Evolutionary conservation across 306 rosid genomes (phyloP), one percentile per base, ranked within the genome.

Genomic region (Aeschynomene evenia): DNA sequence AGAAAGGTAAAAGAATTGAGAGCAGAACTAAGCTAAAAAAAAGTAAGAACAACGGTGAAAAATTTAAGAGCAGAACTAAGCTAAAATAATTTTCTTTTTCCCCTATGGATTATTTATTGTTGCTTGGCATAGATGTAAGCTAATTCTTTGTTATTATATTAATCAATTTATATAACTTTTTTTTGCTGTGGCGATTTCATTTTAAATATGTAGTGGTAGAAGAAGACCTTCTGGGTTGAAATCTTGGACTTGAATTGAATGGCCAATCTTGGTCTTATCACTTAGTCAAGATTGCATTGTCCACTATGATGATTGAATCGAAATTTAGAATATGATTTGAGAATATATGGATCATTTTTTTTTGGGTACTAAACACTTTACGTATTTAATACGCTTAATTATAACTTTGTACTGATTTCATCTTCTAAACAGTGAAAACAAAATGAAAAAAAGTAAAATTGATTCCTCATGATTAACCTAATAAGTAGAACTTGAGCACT

Each of bases 21-120:
- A 70, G 71, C 45, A 73, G 63, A 26, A 26, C 29, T 26, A 26
- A 28, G 31, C 31, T 28, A 28, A 28, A 28, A 28, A 6, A 28
- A 28, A 28, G 87, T 61, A 88, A 94, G 86, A 86, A 72, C 72
- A 90, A 80, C 83, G 68, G 80, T 65, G 26, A 70, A 49, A 79
- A 74, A 80, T 58, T 45, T 22, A 81, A 78, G 79, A 68, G 70
- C 48, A 74, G 61, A 74, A 59, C 83, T 51, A 80, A 53, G 66
- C 46, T 19, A 61, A 63, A 63, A 22, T 72, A 52, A 72, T 19
- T 34, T 5, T 29, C 11, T 24, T 46, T 29, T 40, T 8, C 49
- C 48, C 14, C 34, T 2, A 19, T 22, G 23, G 66, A 7, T 46
- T 40, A 40, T 20, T 52, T 72, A 21, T 55, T 61, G 71, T 71